phyloP scores from a whole-genome alignment of 805 yeast species.

The Suhomyces faveliae region DNA sequence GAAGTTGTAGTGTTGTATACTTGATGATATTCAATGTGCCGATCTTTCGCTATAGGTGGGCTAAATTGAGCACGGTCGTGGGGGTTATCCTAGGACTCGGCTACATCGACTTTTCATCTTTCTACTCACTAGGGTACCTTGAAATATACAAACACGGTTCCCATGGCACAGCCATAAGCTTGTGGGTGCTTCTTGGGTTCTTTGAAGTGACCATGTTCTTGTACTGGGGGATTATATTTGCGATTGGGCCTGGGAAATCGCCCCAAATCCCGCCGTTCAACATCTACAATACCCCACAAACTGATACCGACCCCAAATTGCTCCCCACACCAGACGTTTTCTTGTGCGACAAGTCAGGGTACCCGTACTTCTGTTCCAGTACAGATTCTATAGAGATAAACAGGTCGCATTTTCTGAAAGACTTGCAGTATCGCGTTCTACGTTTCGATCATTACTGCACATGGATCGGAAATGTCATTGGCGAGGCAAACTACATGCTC shows the following conservation, averaged over 20 bases:
- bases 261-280: constrained; percentile 38
- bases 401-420: constrained; percentile 69
- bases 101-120: constrained; percentile 44
- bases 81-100: constrained; percentile 29
- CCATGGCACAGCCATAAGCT: constrained; percentile 31
- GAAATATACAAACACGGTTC: constrained; percentile 30
- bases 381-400: constrained; percentile 66
- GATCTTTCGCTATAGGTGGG: constrained; percentile 10
- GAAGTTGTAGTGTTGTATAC: no score
- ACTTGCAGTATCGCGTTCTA: constrained; percentile 57
- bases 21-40: constrained; percentile 11
- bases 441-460: constrained; percentile 82
- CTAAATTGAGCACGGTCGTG: constrained; percentile 26
- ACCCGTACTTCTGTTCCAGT: constrained; percentile 69
- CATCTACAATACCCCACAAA: constrained; percentile 18
- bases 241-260: constrained; percentile 58
- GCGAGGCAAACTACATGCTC: constrained; percentile 58
- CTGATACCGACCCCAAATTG: constrained; percentile 13
- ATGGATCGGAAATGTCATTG: constrained; percentile 74
- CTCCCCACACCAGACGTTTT: constrained; percentile 57
- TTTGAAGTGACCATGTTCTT: constrained; percentile 21
- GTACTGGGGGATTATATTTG: constrained; percentile 47
- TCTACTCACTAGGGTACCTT: constrained; percentile 45
- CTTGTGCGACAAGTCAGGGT: constrained; percentile 68
- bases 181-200: constrained; percentile 33